These are phyloP conservation scores for Lasiosphaeria hispida DNA, from an alignment of 495 filamentous ascomycete genomes.

Conservation along the genomic window DNA sequence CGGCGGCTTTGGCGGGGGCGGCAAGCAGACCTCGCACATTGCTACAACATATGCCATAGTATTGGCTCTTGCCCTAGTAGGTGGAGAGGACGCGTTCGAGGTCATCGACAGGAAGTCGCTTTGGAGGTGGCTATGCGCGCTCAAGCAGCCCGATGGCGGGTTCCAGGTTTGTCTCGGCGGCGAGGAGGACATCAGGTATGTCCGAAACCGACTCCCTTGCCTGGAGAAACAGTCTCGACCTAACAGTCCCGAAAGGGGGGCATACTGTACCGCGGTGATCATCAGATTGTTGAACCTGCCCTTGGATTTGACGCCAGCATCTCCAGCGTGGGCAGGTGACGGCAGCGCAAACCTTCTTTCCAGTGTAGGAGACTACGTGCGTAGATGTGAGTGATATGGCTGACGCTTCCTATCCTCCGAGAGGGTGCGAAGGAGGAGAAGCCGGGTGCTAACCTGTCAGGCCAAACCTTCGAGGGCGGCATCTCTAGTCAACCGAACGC, in stretches of 20 bases:
- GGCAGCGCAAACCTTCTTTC: slow-evolving; percentile 55
- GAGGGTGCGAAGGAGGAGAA: not conserved
- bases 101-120: slow-evolving; percentile 78
- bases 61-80: slow-evolving; percentile 72
- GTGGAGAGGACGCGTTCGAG: slow-evolving; percentile 66
- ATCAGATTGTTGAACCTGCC: slow-evolving; percentile 82
- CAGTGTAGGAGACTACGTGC: slow-evolving; percentile 74
- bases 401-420: not conserved
- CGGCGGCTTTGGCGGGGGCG: slow-evolving; percentile 93
- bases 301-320: slow-evolving; percentile 67
- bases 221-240: not conserved
- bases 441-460: slow-evolving; percentile 40
- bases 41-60: slow-evolving; percentile 85
- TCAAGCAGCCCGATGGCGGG: slow-evolving; percentile 82
- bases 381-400: slow-evolving; percentile 60
- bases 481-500: slow-evolving; percentile 76
- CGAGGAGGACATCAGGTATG: slow-evolving; percentile 87
- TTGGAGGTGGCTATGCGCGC: slow-evolving; percentile 80
- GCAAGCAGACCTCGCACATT: slow-evolving; percentile 81
- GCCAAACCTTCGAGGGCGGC: slow-evolving; percentile 92
- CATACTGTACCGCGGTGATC: slow-evolving; percentile 82
- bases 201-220: not conserved
- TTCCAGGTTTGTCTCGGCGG: slow-evolving; percentile 78
- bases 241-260: slow-evolving; percentile 56
- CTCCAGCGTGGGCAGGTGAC: slow-evolving; percentile 46